Evolutionary conservation across 2,329 filamentous ascomycete genomes (phyloP), one percentile per base, ranked within the genome.

Genomic region (Fusarium oligoseptatum): DNA sequence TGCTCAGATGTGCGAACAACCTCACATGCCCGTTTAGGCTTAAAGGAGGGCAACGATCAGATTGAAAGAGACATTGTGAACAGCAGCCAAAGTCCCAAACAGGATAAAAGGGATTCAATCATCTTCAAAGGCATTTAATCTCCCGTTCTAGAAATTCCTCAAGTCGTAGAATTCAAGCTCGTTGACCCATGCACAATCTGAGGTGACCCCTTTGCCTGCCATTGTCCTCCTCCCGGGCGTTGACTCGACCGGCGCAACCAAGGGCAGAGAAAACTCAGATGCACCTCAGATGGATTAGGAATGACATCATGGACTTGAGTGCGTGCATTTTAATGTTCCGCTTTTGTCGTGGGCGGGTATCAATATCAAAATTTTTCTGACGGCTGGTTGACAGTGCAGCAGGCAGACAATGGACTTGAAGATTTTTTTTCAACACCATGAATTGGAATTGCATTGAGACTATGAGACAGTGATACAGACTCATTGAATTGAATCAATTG

Each of bases 321-420:
- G 52, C 34, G 24, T 29, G 15, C 10, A 67, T 22, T 36, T 36
- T 41, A 45, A 71, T 60, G 63, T 57, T 17, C 27, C 12, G 29
- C 48, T 29, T 22, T 15, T 11, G 57, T 62, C 58, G 27, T 24
- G 36, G 45, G 57, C 50, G 39, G 67, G 37, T 37, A 36, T 20
- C 37, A 71, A 71, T 71, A 71, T 72, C 70, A 72, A 72, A 72
- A 20, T 32, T 32, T 43, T 39, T 29, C 52, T 20, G 43, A 37
- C 57, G 48, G 55, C 64, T 27, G 43, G 57, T n/a, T 20, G 52
- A n/a, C 63, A 45, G 36, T 64, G 41, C 29, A 45, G 41, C 24
- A 45, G 36, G 17, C 55, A 12, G 12, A 60, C 41, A 63, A 57
- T 52, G 29, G 32, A 34, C 32, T 34, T 34, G 32, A 1, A 5